These are phyloP conservation scores for Suhomyces kunorum DNA, from an alignment of 1,139 yeast species.

Conservation along the genomic window DNA sequence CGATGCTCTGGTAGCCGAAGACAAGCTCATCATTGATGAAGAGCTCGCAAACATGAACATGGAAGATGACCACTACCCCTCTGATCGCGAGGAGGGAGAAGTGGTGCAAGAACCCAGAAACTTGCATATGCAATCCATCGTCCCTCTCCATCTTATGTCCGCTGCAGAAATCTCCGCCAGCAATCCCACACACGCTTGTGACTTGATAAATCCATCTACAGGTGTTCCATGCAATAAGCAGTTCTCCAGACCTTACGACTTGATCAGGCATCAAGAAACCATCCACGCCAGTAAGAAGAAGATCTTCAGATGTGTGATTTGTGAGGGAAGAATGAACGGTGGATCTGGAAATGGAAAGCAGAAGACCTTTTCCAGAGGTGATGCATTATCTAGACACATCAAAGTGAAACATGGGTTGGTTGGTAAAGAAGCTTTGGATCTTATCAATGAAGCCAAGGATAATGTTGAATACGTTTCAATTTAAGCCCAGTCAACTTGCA, in stretches of 20 bases:
- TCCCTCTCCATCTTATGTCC: slow-evolving; percentile 9
- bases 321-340: slow-evolving; percentile 51
- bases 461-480: slow-evolving; percentile 63
- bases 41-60: slow-evolving; percentile 14
- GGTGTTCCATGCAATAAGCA: slow-evolving; percentile 47
- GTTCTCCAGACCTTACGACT: slow-evolving; percentile 50
- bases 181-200: slow-evolving; percentile 45
- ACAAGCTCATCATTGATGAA: slow-evolving; percentile 10
- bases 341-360: slow-evolving; percentile 62
- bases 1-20: slow-evolving; percentile 4
- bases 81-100: slow-evolving; percentile 11
- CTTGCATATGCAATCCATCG: background rate
- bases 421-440: slow-evolving; percentile 53
- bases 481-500: slow-evolving; percentile 4
- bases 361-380: slow-evolving; percentile 51
- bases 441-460: slow-evolving; percentile 73
- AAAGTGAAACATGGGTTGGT: slow-evolving; percentile 51
- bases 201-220: slow-evolving; percentile 58
- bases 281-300: slow-evolving; percentile 52
- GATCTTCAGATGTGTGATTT: slow-evolving; percentile 50
- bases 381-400: slow-evolving; percentile 51
- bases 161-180: slow-evolving; percentile 22
- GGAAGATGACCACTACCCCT: slow-evolving; percentile 9
- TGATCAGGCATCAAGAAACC: slow-evolving; percentile 52
- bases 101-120: background rate